phyloP scores from a whole-genome alignment of 805 yeast genomes.

The Cyberlindnera misumaiensis region DNA sequence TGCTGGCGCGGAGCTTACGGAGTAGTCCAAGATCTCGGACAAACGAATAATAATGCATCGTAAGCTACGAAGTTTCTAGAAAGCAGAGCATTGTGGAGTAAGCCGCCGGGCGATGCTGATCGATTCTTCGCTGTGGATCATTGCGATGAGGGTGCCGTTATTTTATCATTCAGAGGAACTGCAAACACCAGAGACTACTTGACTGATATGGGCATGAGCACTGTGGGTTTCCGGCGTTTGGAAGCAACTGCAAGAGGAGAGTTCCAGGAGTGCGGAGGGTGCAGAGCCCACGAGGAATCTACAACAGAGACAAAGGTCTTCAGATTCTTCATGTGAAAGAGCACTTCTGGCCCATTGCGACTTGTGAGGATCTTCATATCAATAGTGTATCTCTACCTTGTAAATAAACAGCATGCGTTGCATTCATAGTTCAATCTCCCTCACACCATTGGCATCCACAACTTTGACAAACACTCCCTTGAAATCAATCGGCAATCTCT shows the following conservation, averaged over 20 bases:
- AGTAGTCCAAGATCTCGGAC: too few relatives aligned
- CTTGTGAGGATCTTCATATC: slow-evolving; percentile 11
- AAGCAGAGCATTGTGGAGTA: too few relatives aligned
- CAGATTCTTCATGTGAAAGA: slow-evolving; percentile 14
- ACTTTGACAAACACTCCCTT: slow-evolving; percentile 74
- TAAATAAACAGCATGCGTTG: background rate
- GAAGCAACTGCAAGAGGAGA: slow-evolving; percentile 8
- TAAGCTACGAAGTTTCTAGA: too few relatives aligned
- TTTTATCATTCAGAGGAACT: slow-evolving; percentile 59
- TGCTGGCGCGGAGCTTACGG: too few relatives aligned
- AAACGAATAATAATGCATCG: too few relatives aligned
- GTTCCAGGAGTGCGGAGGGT: slow-evolving; percentile 34
- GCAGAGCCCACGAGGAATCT: slow-evolving; percentile 64
- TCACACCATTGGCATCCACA: slow-evolving; percentile 56
- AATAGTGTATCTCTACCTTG: background rate
- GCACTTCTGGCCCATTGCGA: slow-evolving; percentile 15
- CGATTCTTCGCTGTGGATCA: slow-evolving; percentile 54
- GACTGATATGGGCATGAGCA: slow-evolving; percentile 42
- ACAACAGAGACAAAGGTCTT: slow-evolving; percentile 37
- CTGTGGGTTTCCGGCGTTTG: slow-evolving; percentile 18
- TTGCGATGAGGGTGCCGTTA: slow-evolving; percentile 31
- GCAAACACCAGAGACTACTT: slow-evolving; percentile 53
- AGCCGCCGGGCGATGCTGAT: slow-evolving; percentile 4
- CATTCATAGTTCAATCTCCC: slow-evolving; percentile 21
- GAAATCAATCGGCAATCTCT: slow-evolving; percentile 89